Evolutionary conservation across 352 stramenopile species (phyloP).

Genomic region (Thalassiosira delicatula): DNA sequence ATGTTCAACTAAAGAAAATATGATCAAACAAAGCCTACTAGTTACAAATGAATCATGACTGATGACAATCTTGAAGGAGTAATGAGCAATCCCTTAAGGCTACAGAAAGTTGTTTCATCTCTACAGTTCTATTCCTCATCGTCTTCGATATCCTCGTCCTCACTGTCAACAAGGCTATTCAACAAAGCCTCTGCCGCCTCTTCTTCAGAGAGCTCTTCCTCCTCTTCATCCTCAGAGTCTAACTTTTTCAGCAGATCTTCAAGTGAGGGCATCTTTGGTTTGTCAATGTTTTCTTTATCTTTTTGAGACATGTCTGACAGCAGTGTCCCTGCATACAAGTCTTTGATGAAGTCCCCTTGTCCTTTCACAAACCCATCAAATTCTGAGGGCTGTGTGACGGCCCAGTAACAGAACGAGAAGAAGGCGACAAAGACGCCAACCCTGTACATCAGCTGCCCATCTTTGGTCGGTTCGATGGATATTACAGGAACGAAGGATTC

Average conservation of each 20-base stretch:
- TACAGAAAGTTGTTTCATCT: too few species aligned
- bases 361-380: conserved; percentile 99
- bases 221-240: conserved; percentile 76
- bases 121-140: too few species aligned
- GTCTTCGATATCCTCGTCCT: conserved; percentile 75
- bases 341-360: conserved; percentile 98
- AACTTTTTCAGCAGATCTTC: conserved; percentile 84
- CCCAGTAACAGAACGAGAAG: conserved; percentile 95
- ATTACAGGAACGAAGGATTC: conserved; percentile 98
- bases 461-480: conserved; percentile 84
- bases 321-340: conserved; percentile 98
- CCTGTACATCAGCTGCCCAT: conserved; percentile 94
- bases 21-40: too few species aligned
- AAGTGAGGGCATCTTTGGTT: conserved; percentile 88
- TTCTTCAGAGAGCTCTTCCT: conserved; percentile 72
- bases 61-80: too few species aligned
- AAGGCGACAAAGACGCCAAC: conserved; percentile 91
- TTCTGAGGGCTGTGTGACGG: conserved; percentile 98
- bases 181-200: conserved; percentile 76
- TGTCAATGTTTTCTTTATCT: conserved; percentile 97
- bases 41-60: conserved; percentile 11
- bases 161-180: conserved; percentile 79
- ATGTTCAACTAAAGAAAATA: too few species aligned
- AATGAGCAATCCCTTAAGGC: too few species aligned
- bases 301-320: conserved; percentile 97